phyloP scores from a whole-genome alignment of 768 basidiomycete species.

The Favolaschia claudopus region DNA sequence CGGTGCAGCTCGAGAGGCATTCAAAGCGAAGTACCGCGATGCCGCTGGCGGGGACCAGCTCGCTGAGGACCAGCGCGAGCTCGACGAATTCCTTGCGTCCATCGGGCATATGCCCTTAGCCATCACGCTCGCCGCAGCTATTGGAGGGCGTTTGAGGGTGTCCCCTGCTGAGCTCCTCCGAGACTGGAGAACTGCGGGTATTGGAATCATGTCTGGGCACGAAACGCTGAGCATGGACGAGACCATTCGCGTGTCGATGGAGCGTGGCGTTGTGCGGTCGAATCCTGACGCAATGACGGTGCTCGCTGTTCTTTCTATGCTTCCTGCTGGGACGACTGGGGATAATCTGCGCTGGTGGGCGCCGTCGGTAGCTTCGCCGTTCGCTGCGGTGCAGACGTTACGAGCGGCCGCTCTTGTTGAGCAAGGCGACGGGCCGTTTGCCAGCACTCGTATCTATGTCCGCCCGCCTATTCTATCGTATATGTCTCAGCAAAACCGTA shows the following conservation, averaged over 20 bases:
- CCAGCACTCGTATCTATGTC: conserved; percentile 17
- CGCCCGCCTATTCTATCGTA: conserved; percentile 31
- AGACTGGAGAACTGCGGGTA: conserved; percentile 1
- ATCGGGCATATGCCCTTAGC: conserved; percentile 43
- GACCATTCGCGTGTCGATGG: background rate
- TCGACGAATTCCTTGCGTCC: conserved; percentile 16
- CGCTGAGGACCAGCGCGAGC: conserved; percentile 18
- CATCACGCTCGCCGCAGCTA: conserved; percentile 42
- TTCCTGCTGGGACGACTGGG: conserved; percentile 29
- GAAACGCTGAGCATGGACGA: background rate
- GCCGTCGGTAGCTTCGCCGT: background rate
- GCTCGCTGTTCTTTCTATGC: conserved; percentile 26
- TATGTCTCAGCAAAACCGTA: conserved; percentile 20
- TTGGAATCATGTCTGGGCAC: background rate
- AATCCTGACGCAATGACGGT: conserved; percentile 16
- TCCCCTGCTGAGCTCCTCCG: background rate
- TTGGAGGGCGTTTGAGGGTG: conserved; percentile 6
- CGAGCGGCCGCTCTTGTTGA: conserved; percentile 7
- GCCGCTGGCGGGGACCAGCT: too few species aligned
- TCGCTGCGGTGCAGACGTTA: conserved; percentile 12
- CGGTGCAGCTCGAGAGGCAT: conserved; percentile 31
- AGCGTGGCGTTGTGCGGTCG: background rate
- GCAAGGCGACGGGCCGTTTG: background rate
- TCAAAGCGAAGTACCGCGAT: conserved; percentile 26
- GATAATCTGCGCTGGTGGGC: conserved; percentile 21